Base-by-base conservation (phyloP, 371 early-diverging fungal species). In the Caulochytrium protostelioides region DNA sequence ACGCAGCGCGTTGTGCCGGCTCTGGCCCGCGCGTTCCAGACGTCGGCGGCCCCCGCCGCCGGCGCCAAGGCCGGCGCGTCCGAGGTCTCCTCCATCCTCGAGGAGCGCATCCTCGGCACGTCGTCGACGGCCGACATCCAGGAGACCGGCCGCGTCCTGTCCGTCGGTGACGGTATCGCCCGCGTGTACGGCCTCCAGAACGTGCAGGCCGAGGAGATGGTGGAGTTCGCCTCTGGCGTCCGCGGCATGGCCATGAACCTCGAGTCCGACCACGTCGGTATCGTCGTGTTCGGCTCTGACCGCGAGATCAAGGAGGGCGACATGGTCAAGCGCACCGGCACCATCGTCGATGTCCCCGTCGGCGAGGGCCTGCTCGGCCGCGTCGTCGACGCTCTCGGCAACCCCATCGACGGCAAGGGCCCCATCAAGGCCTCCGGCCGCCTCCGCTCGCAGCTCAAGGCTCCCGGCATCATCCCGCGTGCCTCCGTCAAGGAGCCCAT, bases 141-240 rank as follows among this genome's bases (percentile, higher is more conserved):
- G 55, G 87, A 89, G 65, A 89, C 87, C 42, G 91, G 91, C 41
- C 80, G 90, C 52, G 91, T 91, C 41, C 65, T 91, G 57, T 85
- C 87, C 54, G 83, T 91, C 51, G 90, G 91, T 74, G 91, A 90
- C 66, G 92, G 92, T 85, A 90, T 92, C 66, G 92, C 91, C 45
- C 86, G 90, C 76, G 87, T 92, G 46, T 89, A 86, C 41, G 92
- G 92, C 42, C 70, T 92, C 57, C 83, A 81, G 72, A 92, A 92
- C 65, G 73, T 74, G 53, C 89, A 92, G 69, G 90, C 92, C 55
- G 92, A 92, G 66, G 92, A 92, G 70, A 89, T 92, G 89, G 91
- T 90, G 55, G 90, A 92, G 53, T 92, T 92, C 74, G 83, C 85
- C 51, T 77, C 78, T 55, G 92, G 92, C 57, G 65, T 92, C 13